Base-by-base conservation (phyloP, 495 filamentous ascomycete genomes). In the Massariosphaeria phaeospora region DNA sequence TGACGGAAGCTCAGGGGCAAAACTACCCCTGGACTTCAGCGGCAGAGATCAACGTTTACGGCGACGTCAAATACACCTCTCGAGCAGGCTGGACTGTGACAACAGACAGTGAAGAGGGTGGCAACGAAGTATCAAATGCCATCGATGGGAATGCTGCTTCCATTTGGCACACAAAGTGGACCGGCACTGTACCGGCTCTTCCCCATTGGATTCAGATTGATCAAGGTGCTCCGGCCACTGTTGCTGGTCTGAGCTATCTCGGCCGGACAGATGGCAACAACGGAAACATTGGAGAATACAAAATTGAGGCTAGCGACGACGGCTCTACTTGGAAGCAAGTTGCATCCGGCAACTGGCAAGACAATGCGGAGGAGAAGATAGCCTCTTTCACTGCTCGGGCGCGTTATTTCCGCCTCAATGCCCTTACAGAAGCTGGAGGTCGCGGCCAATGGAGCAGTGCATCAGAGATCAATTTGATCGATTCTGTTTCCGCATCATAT, bases 281-380 rank as follows among this genome's bases (percentile, higher is more conserved):
- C 47, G 73, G 72, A 3, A 64, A 66, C 25, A 75, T 77, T 33
- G 67, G 67, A 25, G 49, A 70, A 21, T 71, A 76, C 50, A 55
- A 57, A 17, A 55, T 77, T 10, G 64, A 61, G 21, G 15, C 69
- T 2, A 76, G 73, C 61, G 54, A 50, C 1, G 71, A 79, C 42
- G 62, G 64, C 10, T 41, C 48, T 1, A 52, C 53, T 10, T 61
- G 69, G 68, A 64, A 29, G 8, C 42, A 49, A 2, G 72, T 75
- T 6, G 73, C 76, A 1, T 69, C 68, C 46, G 77, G 75, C 10
- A 73, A 69, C 6, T 80, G 73, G 66, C 47, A 67, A 9, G 68
- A 71, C 11, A 27, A 57, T 33, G 69, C 69, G 24, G 66, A 66
- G 3, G 68, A 69, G 6, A 64, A 64, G 33, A 73, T 75, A 52